Evolutionary conservation across 257 asterid genomes (phyloP), one percentile per base, ranked within the genome.

Genomic region (Plantago ovata): DNA sequence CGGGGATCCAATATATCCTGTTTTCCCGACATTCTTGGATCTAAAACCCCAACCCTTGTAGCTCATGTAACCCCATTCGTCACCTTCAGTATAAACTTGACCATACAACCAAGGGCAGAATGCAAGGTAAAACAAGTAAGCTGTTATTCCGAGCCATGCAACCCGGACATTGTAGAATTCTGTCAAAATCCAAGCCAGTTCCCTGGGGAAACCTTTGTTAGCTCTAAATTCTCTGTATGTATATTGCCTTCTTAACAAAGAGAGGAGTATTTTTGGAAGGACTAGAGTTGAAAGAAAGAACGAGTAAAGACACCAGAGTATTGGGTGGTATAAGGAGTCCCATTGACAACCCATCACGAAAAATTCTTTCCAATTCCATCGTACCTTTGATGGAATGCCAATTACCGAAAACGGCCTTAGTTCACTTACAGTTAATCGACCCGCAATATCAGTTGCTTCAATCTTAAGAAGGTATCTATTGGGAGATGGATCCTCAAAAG

Each of bases 311-410:
- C 70, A 53, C 78, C 81, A 93, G 36, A 93, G 63, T 57, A 84
- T 68, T 6, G 94, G 95, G 69, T 74, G 72, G 74, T 89, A 89
- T 45, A 93, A 77, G 21, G 79, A 81, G 55, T 73, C 90, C 97
- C 92, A 93, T 41, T 93, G 97, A 72, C 94, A 93, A 53, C 97
- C 97, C 99, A 93, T 86, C 58, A 93, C 94, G 6, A 89, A 33
- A 75, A 86, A 81, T 67, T 86, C 99, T 75, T 66, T 82, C 94
- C 85, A 89, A 55, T 68, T 84, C 94, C 95, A 89, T 1, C 69
- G 53, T 61, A 86, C 68, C 67, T 70, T 71, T 14, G 91, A 80
- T 11, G 77, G 87, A 61, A 66, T 53, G 56, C 94, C 95, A 46
- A 39, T 79, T 48, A 82, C 69, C 1, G 99, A 93, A 38, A 93